Evolutionary conservation across 495 filamentous ascomycete genomes (phyloP), one percentile per base, ranked within the genome.

Genomic region (Elaphomyces granulatus): DNA sequence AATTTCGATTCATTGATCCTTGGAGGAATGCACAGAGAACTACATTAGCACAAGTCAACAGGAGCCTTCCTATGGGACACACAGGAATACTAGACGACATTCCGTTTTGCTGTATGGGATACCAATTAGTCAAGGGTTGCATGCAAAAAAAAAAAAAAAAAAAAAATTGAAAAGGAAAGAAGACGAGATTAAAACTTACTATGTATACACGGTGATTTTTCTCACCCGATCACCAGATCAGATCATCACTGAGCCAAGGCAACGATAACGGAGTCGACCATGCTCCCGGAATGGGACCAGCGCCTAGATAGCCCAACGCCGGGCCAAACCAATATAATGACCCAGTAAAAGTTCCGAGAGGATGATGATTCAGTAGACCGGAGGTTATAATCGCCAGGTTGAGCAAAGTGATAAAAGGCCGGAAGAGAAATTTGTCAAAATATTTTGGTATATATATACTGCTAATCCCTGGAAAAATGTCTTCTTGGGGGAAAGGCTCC

Each of bases 211-310:
- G 66, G 21, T 49, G 46, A 46, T 73, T 72, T 38, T 60, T 60
- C 52, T 54, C 55, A 18, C 67, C 61, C 17, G 68, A 48, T 32
- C 54, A 56, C 16, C 69, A 14, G 45, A 60, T 64, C 34, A 68
- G 52, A 56, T 59, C 70, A 45, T 74, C 69, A 45, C 67, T 72
- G 20, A 73, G 44, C 6, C 66, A 67, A n/a, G 3, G 68, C 70
- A 3, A 64, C 59, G 8, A 70, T 50, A 7, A 64, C 19, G 42
- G 66, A 63, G 32, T 67, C 70, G n/a, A 71, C 39, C 37, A 71
- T 52, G 12, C 57, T 67, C 19, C 44, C 34, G 74, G 52, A 38
- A 72, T 68, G 0, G 67, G 66, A 0, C 60, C 58, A 31, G 62
- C 54, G 42, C 67, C 60, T 40, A 66, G 54, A 21, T 63, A 60